Evolutionary conservation across 805 yeast genomes (phyloP).

Genomic region (Metschnikowia kunwiensis): DNA sequence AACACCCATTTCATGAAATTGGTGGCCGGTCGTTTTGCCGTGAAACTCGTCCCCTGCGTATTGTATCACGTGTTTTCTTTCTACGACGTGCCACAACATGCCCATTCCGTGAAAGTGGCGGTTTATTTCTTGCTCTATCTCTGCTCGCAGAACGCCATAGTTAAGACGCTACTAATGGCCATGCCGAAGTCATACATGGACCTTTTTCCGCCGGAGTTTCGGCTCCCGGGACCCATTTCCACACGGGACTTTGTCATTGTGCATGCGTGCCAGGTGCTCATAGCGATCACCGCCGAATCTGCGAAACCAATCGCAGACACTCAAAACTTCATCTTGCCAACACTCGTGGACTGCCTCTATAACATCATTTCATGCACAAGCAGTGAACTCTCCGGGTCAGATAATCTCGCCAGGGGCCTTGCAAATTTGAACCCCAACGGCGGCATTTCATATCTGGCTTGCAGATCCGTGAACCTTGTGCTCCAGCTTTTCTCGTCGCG

Average conservation of each 20-base stretch:
- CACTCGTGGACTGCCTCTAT: slow-evolving; percentile 57
- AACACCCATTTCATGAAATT: slow-evolving; percentile 53
- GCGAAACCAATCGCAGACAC: slow-evolving; percentile 21
- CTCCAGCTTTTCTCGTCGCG: slow-evolving; percentile 36
- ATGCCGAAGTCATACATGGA: slow-evolving; percentile 43
- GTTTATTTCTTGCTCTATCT: slow-evolving; percentile 52
- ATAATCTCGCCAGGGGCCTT: slow-evolving; percentile 23
- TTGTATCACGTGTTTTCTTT: slow-evolving; percentile 56
- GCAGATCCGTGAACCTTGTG: slow-evolving; percentile 44
- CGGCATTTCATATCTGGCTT: slow-evolving; percentile 52
- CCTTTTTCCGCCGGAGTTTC: slow-evolving; percentile 52
- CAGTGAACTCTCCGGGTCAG: slow-evolving; percentile 10
- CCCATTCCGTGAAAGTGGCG: slow-evolving; percentile 47
- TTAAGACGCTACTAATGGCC: slow-evolving; percentile 43
- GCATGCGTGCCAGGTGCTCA: slow-evolving; percentile 41
- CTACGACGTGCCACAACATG: slow-evolving; percentile 35
- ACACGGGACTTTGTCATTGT: slow-evolving; percentile 61
- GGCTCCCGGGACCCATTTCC: slow-evolving; percentile 45
- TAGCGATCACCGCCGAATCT: slow-evolving; percentile 24
- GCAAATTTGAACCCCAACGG: slow-evolving; percentile 35
- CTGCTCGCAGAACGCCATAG: slow-evolving; percentile 38
- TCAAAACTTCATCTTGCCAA: slow-evolving; percentile 36
- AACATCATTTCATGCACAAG: slow-evolving; percentile 49
- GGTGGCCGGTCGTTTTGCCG: slow-evolving; percentile 41
- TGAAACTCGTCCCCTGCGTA: slow-evolving; percentile 52